Evolutionary conservation across 129 eudicot genomes (phyloP), one percentile per base, ranked within the genome.

Genomic region (Flaveria sonorensis): DNA sequence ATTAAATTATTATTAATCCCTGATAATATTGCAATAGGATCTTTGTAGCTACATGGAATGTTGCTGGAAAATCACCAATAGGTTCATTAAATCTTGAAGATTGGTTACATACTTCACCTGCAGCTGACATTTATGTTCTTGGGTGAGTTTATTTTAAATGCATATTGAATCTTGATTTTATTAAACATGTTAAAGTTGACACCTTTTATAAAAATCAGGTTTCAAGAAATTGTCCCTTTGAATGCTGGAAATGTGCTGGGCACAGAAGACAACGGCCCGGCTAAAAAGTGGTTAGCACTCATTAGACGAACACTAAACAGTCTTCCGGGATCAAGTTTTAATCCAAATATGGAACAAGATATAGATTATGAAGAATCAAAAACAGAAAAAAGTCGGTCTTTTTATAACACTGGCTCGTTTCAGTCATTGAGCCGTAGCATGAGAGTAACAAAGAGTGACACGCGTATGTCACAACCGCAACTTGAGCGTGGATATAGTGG

Each of bases 21-120:
- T 68, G 46, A 16, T 50, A 53, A 10, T 66, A 40, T 51, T 73
- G 72, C 59, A 47, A 72, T 21, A 93, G 98, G 84, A 68, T 93
- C 70, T 90, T 93, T 86, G 98, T 87, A 81, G 96, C 93, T 65
- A 93, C 98, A 70, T 93, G 98, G 98, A 93, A 93, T 87, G 98
- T 93, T 65, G 98, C 89, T 64, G 98, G 98, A 74, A 93, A 93
- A 84, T 87, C 96, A 50, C 98, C 98, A 40, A 86, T 93, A 61
- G 85, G 78, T 80, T 65, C 83, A 78, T 89, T 93, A 77, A 90
- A 83, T 85, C 96, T 93, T 59, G 96, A 90, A 64, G 97, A 93
- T 55, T 93, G 98, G 98, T 85, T 93, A 28, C 98, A 90, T 77
- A 86, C 92, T 36, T 87, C 98, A 57, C 97, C 98, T 67, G 90